Percentiles rank a stretch among this genome's conserved stretches.
These are phyloP conservation scores for Persicaria tinctoria DNA, from an alignment of 148 eudicot genomes.

Conservation along the genomic window DNA sequence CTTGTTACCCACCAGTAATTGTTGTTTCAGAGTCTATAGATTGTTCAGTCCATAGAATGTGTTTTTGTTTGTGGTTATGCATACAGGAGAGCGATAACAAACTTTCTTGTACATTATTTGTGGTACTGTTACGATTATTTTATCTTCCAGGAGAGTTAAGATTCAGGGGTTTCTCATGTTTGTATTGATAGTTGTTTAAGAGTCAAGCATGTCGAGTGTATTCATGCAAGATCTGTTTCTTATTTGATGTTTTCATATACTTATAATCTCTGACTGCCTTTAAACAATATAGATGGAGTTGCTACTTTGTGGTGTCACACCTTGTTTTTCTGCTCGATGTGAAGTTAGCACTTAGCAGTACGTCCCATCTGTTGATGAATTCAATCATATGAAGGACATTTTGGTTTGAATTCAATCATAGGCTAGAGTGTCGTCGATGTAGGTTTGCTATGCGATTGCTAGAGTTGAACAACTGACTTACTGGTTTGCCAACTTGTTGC, in stretches of 20 bases:
- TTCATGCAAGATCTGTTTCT: not conserved
- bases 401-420: not conserved
- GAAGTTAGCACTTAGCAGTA: not conserved
- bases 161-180: slow-evolving; percentile 5
- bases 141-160: slow-evolving; percentile 4
- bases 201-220: not conserved
- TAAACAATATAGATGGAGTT: not conserved
- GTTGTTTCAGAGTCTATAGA: not conserved
- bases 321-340: not conserved
- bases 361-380: not conserved
- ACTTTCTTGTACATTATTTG: slow-evolving; percentile 11
- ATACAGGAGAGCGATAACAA: slow-evolving; percentile 5
- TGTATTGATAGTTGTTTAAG: not conserved
- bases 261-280: slow-evolving; percentile 1
- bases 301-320: not conserved
- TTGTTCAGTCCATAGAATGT: not conserved
- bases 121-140: not conserved
- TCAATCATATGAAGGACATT: not conserved
- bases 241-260: not conserved
- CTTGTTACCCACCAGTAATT: not conserved
- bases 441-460: not conserved
- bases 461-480: not conserved
- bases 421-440: not conserved
- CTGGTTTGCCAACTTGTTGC: not conserved
- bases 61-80: slow-evolving; percentile 6